Base-by-base conservation (phyloP, 2,329 filamentous ascomycete species). In the Cytospora piceae region DNA sequence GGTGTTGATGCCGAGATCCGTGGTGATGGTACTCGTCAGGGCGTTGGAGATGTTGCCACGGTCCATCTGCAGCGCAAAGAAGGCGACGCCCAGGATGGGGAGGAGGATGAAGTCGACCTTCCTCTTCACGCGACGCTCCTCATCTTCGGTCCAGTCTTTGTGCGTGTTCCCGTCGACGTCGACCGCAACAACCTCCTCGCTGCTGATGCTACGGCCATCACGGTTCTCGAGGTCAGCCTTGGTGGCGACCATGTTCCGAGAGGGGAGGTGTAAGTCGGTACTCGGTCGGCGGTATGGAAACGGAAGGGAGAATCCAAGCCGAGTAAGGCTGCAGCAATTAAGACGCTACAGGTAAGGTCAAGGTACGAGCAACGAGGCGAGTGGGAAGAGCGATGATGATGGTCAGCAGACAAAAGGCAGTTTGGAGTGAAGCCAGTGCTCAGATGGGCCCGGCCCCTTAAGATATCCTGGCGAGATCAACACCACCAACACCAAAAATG, bases 1-100 rank as follows among this genome's bases (percentile, higher is more conserved):
- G 6, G 82, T 82, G 3, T 77, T 78, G 67, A 85, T 79, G 20
- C 77, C 73, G 24, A 85, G 77, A 69, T 85, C 83, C 24, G 77
- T 71, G 54, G 83, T 79, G 69, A 86, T 82, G 17, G 74, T 77
- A 31, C 77, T 77, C 8, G 82, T 84, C 54, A 84, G 71, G 29
- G 82, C 82, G 51, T 81, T 82, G 64, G 78, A 74, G 76, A 84
- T 75, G 64, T 76, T 76, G 34, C 71, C 72, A 9, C 74, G 69
- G 56, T 76, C 74, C 17, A 76, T 67, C 52, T 76, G 81, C 58
- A 83, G 77, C 11, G 78, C 79, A 5, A 82, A 78, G 29, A 83
- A 78, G 1, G 78, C 80, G 0, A 83, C 71, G 22, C 81, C 76
- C 5, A 84, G 73, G 0, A 83, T 73, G 0, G 80, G 81, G 52